phyloP scores from a whole-genome alignment of 208 protist species.

The Trypanosoma theileri region DNA sequence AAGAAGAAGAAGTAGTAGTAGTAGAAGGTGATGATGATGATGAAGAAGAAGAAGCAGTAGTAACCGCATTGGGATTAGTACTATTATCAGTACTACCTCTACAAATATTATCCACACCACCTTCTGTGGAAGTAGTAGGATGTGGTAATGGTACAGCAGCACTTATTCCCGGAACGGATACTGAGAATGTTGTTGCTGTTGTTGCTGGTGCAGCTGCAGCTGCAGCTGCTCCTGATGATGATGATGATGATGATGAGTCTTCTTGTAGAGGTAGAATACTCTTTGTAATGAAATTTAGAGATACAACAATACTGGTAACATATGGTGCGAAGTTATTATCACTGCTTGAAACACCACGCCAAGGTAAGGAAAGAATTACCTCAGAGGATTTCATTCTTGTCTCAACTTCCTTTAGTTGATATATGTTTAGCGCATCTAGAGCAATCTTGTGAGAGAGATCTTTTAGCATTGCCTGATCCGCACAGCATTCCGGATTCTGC shows the following conservation, averaged over 20 bases:
- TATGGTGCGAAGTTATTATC: slow-evolving; percentile 2
- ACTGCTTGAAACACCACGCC: slow-evolving; percentile 4
- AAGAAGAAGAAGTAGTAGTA: too few relatives aligned
- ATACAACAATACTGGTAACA: slow-evolving; percentile 12
- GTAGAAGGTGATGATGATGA: too few relatives aligned
- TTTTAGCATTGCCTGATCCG: not conserved
- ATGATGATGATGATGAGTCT: not conserved
- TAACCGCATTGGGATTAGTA: too few relatives aligned
- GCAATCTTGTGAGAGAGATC: not conserved
- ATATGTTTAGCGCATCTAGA: slow-evolving; percentile 18
- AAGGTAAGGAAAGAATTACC: slow-evolving; percentile 9
- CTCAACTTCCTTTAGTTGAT: slow-evolving; percentile 12
- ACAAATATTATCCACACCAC: too few relatives aligned
- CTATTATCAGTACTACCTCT: too few relatives aligned
- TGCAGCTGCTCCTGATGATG: not conserved
- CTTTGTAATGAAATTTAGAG: slow-evolving; percentile 23
- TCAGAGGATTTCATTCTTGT: slow-evolving; percentile 20
- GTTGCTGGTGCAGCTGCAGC: not conserved
- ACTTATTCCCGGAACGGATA: not conserved
- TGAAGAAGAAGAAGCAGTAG: too few relatives aligned
- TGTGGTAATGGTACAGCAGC: not conserved
- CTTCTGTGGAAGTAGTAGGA: not conserved
- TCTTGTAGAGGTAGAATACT: slow-evolving; percentile 16
- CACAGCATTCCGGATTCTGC: not conserved
- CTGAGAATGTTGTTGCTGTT: not conserved